Base-by-base conservation (phyloP, 306 rosid genomes). In the Lathyrus aphaca region DNA sequence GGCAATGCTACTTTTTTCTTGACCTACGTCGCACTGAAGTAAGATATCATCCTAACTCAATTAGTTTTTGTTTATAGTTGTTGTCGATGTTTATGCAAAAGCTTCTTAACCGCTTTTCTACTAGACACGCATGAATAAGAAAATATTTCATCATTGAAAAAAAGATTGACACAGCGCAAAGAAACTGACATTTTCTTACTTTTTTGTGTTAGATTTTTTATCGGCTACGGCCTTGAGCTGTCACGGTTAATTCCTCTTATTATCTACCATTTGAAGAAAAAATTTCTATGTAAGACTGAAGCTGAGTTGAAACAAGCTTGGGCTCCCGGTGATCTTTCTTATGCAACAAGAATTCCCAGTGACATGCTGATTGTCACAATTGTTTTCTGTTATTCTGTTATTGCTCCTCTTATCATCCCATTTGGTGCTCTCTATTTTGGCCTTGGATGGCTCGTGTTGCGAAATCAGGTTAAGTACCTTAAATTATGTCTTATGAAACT, bases 161-260 rank as follows among this genome's bases (percentile, higher is more conserved):
- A 12, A 42, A 12, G 6, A 5, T 42, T 42, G 46, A 42, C 46
- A 42, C 46, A 42, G 12, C 45, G 11, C 13, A 42, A 10, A 42
- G 11, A 13, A 42, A 43, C 71, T 74, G 72, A 55, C 60, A 66
- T 63, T 60, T 12, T 17, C 58, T 2, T 3, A 39, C 3, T 11
- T 16, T 21, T 69, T 75, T 70, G 29, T 67, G 37, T 70, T 79
- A 95, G 99, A 86, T 91, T 91, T 69, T 95, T 95, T 11, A 80
- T 91, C 40, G 99, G 97, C 62, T 95, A 91, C 67, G 99, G 99
- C 62, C 97, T 95, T 27, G 96, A 95, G 68, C 83, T 95, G 69
- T 84, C 97, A 42, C 87, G 99, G 72, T 1, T 91, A 57, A 85
- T 95, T 74, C 97, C 99, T 78, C 85, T 95, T 5, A 86, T 95